Conservation (phyloP, 2,329 filamentous ascomycete genomes). For the Emergomyces pasteurianus region DNA sequence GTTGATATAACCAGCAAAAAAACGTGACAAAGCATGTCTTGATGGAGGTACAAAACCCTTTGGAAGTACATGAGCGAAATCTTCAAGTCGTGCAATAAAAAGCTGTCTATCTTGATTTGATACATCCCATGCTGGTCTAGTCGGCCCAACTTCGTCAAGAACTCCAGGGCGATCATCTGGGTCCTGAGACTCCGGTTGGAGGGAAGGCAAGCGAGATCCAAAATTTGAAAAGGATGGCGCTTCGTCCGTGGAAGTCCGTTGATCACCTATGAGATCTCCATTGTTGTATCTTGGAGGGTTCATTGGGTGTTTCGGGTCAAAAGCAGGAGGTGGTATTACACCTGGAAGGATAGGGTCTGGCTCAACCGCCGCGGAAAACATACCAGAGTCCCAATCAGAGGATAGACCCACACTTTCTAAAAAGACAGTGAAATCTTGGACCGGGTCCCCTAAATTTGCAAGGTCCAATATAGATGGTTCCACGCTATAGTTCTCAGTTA, state of each 20-base stretch:
- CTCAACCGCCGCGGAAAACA: conserved; percentile 32
- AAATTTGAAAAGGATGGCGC: conserved; percentile 37
- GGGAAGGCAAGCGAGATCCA: conserved; percentile 35
- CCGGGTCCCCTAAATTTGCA: conserved; percentile 35
- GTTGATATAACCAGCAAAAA: conserved; percentile 41
- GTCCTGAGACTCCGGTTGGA: conserved; percentile 36
- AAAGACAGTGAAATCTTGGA: conserved; percentile 39
- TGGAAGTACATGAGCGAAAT: conserved; percentile 35
- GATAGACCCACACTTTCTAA: conserved; percentile 38
- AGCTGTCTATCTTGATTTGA: conserved; percentile 35
- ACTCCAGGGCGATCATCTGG: conserved; percentile 32
- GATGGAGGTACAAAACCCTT: conserved; percentile 38
- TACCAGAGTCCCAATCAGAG: conserved; percentile 38
- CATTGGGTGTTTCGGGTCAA: conserved; percentile 24
- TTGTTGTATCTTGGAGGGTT: conserved; percentile 26
- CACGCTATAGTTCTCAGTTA: conserved; percentile 32
- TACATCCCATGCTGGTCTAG: conserved; percentile 35
- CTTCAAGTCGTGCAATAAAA: conserved; percentile 34
- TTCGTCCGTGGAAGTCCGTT: conserved; percentile 27
- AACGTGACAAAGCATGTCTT: conserved; percentile 36
- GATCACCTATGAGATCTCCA: conserved; percentile 28
- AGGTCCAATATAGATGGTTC: conserved; percentile 36
- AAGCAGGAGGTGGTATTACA: conserved; percentile 22
- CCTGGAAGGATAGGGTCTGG: conserved; percentile 26
- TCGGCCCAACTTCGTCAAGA: conserved; percentile 28